Percentiles rank a stretch among this genome's conserved stretches.
Evolutionary conservation across 768 basidiomycete species (phyloP).

Genomic region (Lyophyllum shimeji): DNA sequence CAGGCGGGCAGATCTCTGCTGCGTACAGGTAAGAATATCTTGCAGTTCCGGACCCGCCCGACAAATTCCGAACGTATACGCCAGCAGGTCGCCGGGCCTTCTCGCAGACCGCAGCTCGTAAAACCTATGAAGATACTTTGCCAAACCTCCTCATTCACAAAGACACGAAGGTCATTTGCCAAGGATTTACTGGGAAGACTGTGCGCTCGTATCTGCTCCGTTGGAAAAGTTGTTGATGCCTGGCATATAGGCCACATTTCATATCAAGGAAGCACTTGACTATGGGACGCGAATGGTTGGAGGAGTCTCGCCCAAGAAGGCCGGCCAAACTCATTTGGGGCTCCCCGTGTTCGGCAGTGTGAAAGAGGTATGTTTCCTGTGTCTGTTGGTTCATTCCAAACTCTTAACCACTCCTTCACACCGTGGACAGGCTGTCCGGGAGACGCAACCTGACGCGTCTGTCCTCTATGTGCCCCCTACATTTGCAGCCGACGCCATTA

Average conservation of each 20-base stretch:
- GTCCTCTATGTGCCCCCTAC: slow-evolving; percentile 99
- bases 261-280: slow-evolving; percentile 87
- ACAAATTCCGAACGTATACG: slow-evolving; percentile 8
- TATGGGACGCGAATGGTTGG: slow-evolving; percentile 99
- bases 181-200: slow-evolving; percentile 94
- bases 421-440: slow-evolving; percentile 71
- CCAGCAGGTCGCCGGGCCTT: slow-evolving; percentile 76
- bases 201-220: slow-evolving; percentile 40
- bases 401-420: neutral
- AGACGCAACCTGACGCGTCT: slow-evolving; percentile 87
- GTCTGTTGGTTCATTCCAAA: neutral
- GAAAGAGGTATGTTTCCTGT: slow-evolving; percentile 61
- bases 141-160: slow-evolving; percentile 90
- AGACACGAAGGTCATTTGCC: slow-evolving; percentile 92
- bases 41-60: neutral
- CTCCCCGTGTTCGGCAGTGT: slow-evolving; percentile 93
- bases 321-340: slow-evolving; percentile 92
- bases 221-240: slow-evolving; percentile 1
- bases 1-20: slow-evolving; percentile 59
- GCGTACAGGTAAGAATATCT: slow-evolving; percentile 43
- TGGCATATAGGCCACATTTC: slow-evolving; percentile 83
- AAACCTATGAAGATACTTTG: slow-evolving; percentile 86
- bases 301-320: slow-evolving; percentile 95
- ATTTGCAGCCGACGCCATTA: slow-evolving; percentile 92
- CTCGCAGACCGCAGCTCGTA: slow-evolving; percentile 72